phyloP scores from a whole-genome alignment of 2,329 filamentous ascomycete species.

The Ceratocystis cubensis region DNA sequence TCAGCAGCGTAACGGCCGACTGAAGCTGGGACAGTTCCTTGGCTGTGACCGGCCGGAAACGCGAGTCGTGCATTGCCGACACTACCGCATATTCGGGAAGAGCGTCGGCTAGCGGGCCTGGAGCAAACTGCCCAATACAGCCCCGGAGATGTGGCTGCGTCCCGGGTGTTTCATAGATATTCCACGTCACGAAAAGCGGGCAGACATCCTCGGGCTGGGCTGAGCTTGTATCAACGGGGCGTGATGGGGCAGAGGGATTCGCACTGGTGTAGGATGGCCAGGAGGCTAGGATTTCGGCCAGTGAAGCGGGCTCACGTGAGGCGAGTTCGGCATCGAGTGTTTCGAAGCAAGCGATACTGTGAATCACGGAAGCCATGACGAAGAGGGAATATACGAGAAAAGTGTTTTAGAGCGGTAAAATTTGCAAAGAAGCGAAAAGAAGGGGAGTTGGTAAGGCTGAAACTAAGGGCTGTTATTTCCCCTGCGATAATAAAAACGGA shows the following conservation, averaged over 20 bases:
- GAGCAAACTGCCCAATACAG: constrained; percentile 91
- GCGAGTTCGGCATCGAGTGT: constrained; percentile 64
- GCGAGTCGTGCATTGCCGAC: constrained; percentile 53
- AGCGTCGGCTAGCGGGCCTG: constrained; percentile 58
- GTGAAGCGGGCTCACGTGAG: constrained; percentile 50
- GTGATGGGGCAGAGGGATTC: constrained; percentile 20
- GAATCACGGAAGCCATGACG: constrained; percentile 67
- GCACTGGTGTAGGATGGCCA: constrained; percentile 36
- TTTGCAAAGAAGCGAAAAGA: too few species aligned
- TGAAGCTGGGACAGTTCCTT: constrained; percentile 46
- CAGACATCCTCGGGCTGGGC: constrained; percentile 28
- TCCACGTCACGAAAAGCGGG: constrained; percentile 27
- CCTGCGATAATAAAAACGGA: neutral
- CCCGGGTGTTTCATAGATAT: constrained; percentile 19
- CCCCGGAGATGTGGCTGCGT: constrained; percentile 63
- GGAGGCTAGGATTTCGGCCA: constrained; percentile 57
- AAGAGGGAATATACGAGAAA: neutral
- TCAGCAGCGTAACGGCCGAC: constrained; percentile 68
- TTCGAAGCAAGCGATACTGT: constrained; percentile 93
- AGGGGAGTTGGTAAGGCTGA: neutral
- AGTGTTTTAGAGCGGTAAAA: neutral
- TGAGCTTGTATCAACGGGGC: constrained; percentile 23
- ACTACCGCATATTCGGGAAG: constrained; percentile 71
- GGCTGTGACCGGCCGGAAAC: constrained; percentile 44
- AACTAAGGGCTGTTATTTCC: neutral